These are phyloP conservation scores for Colletotrichum godetiae DNA, from an alignment of 2,329 filamentous ascomycete species.

Conservation along the genomic window DNA sequence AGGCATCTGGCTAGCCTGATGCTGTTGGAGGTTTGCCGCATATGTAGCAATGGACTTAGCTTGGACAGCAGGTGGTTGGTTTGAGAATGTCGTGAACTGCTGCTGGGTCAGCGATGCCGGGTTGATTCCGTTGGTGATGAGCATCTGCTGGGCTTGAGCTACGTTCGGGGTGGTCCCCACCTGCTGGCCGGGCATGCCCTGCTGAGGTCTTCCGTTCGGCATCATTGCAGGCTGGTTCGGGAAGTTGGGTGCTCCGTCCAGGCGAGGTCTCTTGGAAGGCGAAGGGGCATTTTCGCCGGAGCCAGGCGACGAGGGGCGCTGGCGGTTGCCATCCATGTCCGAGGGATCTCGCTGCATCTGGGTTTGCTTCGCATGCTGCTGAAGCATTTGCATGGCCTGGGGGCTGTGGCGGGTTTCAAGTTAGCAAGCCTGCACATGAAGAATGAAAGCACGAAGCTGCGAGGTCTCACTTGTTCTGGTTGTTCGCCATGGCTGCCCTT, in stretches of 20 bases:
- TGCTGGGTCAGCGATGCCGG: constrained; percentile 77
- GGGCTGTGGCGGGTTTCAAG: constrained; percentile 56
- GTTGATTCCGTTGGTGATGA: constrained; percentile 79
- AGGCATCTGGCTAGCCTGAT: constrained; percentile 84
- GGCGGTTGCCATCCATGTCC: constrained; percentile 85
- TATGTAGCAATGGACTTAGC: constrained; percentile 90
- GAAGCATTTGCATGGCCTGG: constrained; percentile 77
- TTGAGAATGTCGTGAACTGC: constrained; percentile 76
- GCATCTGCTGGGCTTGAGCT: constrained; percentile 68
- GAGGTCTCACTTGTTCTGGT: constrained; percentile 74
- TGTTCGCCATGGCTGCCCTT: constrained; percentile 83
- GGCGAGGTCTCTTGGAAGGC: constrained; percentile 87
- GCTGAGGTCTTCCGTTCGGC: constrained; percentile 77
- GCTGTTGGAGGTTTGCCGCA: constrained; percentile 84
- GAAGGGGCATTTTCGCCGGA: constrained; percentile 90
- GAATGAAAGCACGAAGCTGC: neutral
- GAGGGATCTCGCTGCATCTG: constrained; percentile 91
- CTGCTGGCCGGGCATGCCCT: constrained; percentile 79
- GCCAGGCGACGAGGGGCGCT: constrained; percentile 83
- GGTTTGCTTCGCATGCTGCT: constrained; percentile 77
- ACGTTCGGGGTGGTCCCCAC: constrained; percentile 64
- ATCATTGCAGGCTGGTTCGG: constrained; percentile 78
- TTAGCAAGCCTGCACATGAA: constrained; percentile 25
- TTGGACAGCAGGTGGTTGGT: constrained; percentile 70
- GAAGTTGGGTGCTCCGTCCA: constrained; percentile 78